Evolutionary conservation across 2,329 filamentous ascomycete species (phyloP).

Genomic region (Phaeosphaeriaceae sp.): DNA sequence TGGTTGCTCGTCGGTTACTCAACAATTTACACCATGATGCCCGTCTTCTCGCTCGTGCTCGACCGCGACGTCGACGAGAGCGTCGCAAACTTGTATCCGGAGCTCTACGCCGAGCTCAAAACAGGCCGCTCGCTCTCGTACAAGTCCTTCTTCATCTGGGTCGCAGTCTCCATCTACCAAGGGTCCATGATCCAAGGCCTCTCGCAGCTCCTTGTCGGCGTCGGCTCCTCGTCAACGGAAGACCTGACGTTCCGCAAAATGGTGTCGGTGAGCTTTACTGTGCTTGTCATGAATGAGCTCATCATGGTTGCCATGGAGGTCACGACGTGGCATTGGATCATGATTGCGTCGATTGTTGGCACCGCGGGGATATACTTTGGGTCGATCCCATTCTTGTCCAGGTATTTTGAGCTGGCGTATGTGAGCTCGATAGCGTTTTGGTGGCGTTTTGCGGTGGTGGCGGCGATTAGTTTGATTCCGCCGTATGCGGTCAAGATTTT

Average conservation of each 20-base stretch:
- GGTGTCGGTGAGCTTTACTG: conserved; percentile 91
- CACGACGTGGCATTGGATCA: conserved; percentile 94
- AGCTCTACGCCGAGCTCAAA: conserved; percentile 97
- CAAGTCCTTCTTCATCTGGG: conserved; percentile 96
- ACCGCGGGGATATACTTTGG: conserved; percentile 83
- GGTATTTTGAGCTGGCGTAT: conserved; percentile 88
- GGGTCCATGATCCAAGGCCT: conserved; percentile 95
- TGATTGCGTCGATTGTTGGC: conserved; percentile 84
- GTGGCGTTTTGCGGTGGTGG: conserved; percentile 85
- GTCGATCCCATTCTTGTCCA: conserved; percentile 82
- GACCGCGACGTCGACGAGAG: conserved; percentile 95
- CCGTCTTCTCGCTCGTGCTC: conserved; percentile 90
- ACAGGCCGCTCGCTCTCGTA: conserved; percentile 86
- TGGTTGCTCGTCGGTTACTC: conserved; percentile 98
- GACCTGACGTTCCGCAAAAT: conserved; percentile 59
- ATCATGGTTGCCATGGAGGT: conserved; percentile 97
- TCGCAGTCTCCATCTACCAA: conserved; percentile 93
- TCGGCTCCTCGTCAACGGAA: conserved; percentile 53
- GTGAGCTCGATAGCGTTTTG: conserved; percentile 81
- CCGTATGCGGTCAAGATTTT: conserved; percentile 89
- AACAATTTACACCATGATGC: conserved; percentile 91
- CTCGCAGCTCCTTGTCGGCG: conserved; percentile 83
- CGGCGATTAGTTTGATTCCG: conserved; percentile 80
- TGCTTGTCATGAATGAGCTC: conserved; percentile 90
- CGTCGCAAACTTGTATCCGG: conserved; percentile 92